Evolutionary conservation across 352 stramenopile species (phyloP).

Genomic region (Globisporangium cystogenes): DNA sequence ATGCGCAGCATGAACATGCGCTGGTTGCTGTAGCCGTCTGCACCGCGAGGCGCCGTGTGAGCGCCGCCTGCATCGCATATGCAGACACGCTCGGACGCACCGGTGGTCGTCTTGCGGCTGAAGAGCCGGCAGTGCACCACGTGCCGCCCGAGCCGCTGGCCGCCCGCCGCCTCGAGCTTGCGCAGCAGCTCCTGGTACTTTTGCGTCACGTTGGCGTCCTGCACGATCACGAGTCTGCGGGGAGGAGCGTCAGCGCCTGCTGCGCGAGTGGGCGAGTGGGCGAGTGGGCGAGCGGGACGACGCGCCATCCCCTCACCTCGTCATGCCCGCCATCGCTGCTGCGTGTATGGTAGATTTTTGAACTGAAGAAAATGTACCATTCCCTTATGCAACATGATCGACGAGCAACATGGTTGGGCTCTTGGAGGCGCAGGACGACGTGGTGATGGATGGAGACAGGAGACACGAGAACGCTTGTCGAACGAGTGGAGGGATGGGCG

Average conservation of each 20-base stretch:
- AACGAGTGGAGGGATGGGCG: neutral
- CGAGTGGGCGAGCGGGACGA: neutral
- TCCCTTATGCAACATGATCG: too few relatives aligned
- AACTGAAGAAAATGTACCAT: too few relatives aligned
- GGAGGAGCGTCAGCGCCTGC: neutral
- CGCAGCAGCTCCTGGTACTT: constrained; percentile 86
- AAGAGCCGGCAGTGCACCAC: constrained; percentile 86
- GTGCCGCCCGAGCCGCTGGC: constrained; percentile 69
- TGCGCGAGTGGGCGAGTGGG: neutral
- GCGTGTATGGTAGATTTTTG: too few relatives aligned
- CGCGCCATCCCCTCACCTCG: too few relatives aligned
- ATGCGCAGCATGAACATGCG: constrained; percentile 89
- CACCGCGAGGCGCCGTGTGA: neutral
- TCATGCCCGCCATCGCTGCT: constrained; percentile 61
- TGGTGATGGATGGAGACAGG: too few relatives aligned
- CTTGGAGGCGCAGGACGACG: too few relatives aligned
- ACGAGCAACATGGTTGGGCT: too few relatives aligned
- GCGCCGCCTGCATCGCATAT: neutral
- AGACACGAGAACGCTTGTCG: too few relatives aligned
- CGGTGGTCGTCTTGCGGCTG: constrained; percentile 73
- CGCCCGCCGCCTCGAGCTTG: constrained; percentile 80
- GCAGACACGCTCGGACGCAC: constrained; percentile 16
- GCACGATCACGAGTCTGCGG: constrained; percentile 74
- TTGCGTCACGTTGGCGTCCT: constrained; percentile 73
- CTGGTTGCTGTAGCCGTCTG: constrained; percentile 81